These are phyloP conservation scores for Talaromyces trachyspermus DNA, from an alignment of 495 filamentous ascomycete genomes.

Conservation along the genomic window DNA sequence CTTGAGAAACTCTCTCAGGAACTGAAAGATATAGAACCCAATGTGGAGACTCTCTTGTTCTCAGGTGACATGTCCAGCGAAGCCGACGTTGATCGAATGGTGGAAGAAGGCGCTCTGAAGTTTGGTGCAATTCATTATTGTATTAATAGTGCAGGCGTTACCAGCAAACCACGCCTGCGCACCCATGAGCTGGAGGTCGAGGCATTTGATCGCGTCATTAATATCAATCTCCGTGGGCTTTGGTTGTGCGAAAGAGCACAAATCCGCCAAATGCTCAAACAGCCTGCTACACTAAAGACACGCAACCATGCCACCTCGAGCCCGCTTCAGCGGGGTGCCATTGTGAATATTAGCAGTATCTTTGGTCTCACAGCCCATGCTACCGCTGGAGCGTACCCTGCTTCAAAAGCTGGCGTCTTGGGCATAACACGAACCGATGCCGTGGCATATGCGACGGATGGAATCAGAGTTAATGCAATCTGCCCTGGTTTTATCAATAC, in stretches of 20 bases:
- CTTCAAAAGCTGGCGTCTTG: constrained; percentile 10
- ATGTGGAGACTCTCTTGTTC: constrained; percentile 2
- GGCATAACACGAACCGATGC: constrained; percentile 12
- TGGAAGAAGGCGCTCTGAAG: neutral
- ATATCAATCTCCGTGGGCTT: constrained; percentile 8
- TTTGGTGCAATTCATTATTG: constrained; percentile 12
- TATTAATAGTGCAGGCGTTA: constrained; percentile 12
- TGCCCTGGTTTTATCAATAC: constrained; percentile 8
- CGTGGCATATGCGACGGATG: constrained; percentile 7
- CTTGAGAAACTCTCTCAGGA: constrained; percentile 1
- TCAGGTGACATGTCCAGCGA: constrained; percentile 9
- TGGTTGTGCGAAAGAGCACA: constrained; percentile 10
- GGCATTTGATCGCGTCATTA: constrained; percentile 4
- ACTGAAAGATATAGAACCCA: constrained; percentile 1
- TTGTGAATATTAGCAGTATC: constrained; percentile 9
- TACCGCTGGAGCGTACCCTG: constrained; percentile 9
- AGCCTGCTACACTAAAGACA: constrained; percentile 1
- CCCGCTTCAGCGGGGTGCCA: constrained; percentile 8
- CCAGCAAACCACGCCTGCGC: constrained; percentile 2
- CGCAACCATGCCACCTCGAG: neutral
- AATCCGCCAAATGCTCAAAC: constrained; percentile 6
- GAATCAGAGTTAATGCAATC: constrained; percentile 10
- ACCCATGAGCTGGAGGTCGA: neutral
- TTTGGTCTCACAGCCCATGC: constrained; percentile 10
- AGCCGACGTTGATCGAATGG: neutral